phyloP scores from a whole-genome alignment of 2,329 filamentous ascomycete genomes.

The Dothistroma septosporum region DNA sequence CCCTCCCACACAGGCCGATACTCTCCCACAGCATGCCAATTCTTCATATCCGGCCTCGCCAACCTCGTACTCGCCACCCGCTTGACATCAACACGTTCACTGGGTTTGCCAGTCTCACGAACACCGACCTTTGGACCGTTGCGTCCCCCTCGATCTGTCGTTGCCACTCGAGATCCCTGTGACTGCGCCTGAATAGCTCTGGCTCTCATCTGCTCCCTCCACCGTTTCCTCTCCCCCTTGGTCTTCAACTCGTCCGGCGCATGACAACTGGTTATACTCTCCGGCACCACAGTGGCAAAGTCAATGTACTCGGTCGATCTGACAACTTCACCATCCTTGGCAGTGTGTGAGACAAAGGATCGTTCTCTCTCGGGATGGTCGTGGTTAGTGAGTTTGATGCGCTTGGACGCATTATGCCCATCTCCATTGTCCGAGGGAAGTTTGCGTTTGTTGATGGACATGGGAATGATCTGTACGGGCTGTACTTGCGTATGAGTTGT shows the following conservation, averaged over 20 bases:
- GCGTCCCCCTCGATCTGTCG: background rate
- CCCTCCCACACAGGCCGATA: background rate
- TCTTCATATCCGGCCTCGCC: background rate
- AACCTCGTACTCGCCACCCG: background rate
- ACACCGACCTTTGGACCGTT: background rate
- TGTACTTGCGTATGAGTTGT: background rate
- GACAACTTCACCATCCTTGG: background rate
- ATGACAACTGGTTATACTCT: slow-evolving; percentile 1
- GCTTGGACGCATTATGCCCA: background rate
- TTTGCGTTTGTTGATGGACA: background rate
- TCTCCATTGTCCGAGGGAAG: background rate
- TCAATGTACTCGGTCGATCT: background rate
- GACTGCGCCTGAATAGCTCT: background rate
- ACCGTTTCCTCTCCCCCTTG: background rate
- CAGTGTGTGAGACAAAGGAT: background rate
- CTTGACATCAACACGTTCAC: background rate
- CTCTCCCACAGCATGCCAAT: background rate
- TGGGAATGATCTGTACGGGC: background rate
- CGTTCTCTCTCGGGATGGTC: background rate
- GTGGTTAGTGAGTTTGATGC: background rate
- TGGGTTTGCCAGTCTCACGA: too few relatives aligned
- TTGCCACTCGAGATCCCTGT: background rate
- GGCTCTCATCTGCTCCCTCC: background rate
- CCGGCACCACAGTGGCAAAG: background rate
- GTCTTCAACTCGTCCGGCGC: background rate